Evolutionary conservation across 1,139 yeast species (phyloP).

Genomic region (Blastobotrys illinoisensis): DNA sequence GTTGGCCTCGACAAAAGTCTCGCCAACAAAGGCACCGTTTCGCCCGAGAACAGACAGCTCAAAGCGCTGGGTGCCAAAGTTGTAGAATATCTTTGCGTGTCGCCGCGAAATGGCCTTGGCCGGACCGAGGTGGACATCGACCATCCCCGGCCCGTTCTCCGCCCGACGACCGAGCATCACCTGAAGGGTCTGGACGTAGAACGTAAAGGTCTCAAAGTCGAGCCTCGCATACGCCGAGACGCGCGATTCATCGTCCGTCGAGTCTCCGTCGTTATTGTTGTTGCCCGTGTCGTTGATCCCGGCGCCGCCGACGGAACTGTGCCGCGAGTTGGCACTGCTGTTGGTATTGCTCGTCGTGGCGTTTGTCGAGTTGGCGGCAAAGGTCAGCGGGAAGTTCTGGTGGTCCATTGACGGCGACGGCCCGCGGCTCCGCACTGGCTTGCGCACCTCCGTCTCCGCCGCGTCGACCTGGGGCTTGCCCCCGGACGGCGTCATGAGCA

Average conservation of each 20-base stretch:
- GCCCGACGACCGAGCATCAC: slow-evolving; percentile 87
- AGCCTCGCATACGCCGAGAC: slow-evolving; percentile 92
- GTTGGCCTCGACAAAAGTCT: slow-evolving; percentile 79
- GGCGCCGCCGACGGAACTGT: neutral
- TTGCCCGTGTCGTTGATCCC: neutral
- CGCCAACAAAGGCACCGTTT: slow-evolving; percentile 95
- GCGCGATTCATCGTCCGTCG: slow-evolving; percentile 37
- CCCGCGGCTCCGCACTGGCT: slow-evolving; percentile 4
- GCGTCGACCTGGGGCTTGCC: neutral
- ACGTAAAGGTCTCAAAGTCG: slow-evolving; percentile 87
- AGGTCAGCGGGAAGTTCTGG: slow-evolving; percentile 14
- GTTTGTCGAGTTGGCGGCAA: slow-evolving; percentile 8
- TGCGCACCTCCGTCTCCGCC: slow-evolving; percentile 9
- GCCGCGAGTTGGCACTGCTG: neutral
- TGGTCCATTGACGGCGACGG: slow-evolving; percentile 1
- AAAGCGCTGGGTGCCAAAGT: slow-evolving; percentile 89
- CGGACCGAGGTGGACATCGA: slow-evolving; percentile 87
- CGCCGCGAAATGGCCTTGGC: slow-evolving; percentile 87
- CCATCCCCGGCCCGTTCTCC: slow-evolving; percentile 59
- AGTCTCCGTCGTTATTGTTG: neutral
- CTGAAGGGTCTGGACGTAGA: slow-evolving; percentile 92
- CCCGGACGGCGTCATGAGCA: slow-evolving; percentile 9
- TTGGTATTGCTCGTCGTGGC: slow-evolving; percentile 1
- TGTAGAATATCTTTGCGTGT: slow-evolving; percentile 92
- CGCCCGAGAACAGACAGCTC: slow-evolving; percentile 87